Evolutionary conservation across 441 rosid genomes (phyloP), one percentile per base, ranked within the genome.

Genomic region (Breynia disticha): DNA sequence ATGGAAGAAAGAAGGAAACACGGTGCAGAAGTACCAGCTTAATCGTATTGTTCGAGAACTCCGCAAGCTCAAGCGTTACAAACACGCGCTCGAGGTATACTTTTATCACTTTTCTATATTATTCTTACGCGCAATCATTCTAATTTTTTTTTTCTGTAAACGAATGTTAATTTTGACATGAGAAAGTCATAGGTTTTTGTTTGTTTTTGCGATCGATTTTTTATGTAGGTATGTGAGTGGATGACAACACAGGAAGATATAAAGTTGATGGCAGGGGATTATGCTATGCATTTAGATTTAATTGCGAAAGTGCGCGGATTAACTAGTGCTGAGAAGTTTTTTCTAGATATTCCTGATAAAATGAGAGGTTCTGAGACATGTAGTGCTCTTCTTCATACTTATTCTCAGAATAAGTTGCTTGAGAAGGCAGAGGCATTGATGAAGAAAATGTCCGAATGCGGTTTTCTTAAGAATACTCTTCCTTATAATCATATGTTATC

Each of bases 201-300:
- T 10, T 14, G 1, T 44, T 13, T 16, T 22, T 48, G 8, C 12
- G 41, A 9, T 28, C 43, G 4, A n/a, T n/a, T n/a, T n/a, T 47
- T 52, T 41, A 18, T 42, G 28, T 60, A 91, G 97, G 70, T 91
- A 65, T 86, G 95, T 65, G 95, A 86, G 62, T 82, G 95, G 95
- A 86, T 88, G 95, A 78, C 73, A 43, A 66, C 71, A 45, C 86
- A 81, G 63, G 66, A 68, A 57, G 96, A 79, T 64, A 75, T 86
- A 41, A 81, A 77, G 73, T 72, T 93, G 22, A 56, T 80, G 64
- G 66, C 86, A 1, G 95, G 98, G 54, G 97, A 93, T 56, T 93
- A 81, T 59, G 97, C 95, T 14, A 82, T 88, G 38, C 95, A 91
- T 63, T 69, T 88, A 72, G 98, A 91, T 71, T 79, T 91, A 68